These are phyloP conservation scores for Lepidium sativum DNA, from an alignment of 345 rosid species.

Conservation along the genomic window DNA sequence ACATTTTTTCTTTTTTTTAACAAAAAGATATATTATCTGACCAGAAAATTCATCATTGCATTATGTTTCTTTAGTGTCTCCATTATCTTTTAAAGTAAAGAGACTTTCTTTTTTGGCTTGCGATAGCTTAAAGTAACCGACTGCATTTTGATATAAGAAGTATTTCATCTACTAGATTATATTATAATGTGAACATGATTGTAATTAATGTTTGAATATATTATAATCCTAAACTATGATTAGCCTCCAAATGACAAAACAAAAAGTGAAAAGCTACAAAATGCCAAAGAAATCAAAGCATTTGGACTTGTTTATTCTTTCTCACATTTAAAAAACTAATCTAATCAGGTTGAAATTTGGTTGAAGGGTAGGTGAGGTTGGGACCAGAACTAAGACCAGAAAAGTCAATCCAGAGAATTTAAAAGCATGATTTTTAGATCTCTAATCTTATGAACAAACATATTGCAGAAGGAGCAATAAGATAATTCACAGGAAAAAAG, in stretches of 20 bases:
- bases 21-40: neutral
- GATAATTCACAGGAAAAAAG: neutral
- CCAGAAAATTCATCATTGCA: slow-evolving; percentile 24
- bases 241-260: slow-evolving; percentile 13
- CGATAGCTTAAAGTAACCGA: slow-evolving; percentile 27
- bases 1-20: neutral
- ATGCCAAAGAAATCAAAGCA: slow-evolving; percentile 29
- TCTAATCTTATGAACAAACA: slow-evolving; percentile 13
- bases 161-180: slow-evolving; percentile 3
- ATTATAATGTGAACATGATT: slow-evolving; percentile 14
- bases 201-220: neutral
- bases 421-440: neutral
- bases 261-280: slow-evolving; percentile 19
- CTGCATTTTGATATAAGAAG: slow-evolving; percentile 18
- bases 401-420: slow-evolving; percentile 4
- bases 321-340: neutral
- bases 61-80: slow-evolving; percentile 19
- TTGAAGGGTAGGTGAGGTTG: slow-evolving; percentile 23
- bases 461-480: neutral
- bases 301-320: slow-evolving; percentile 11
- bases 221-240: slow-evolving; percentile 8
- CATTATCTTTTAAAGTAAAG: slow-evolving; percentile 23
- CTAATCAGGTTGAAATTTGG: slow-evolving; percentile 18
- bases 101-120: neutral
- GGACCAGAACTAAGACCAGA: slow-evolving; percentile 23